These are phyloP conservation scores for Sphaerulina musiva DNA, from an alignment of 2,329 filamentous ascomycete species.

Conservation along the genomic window DNA sequence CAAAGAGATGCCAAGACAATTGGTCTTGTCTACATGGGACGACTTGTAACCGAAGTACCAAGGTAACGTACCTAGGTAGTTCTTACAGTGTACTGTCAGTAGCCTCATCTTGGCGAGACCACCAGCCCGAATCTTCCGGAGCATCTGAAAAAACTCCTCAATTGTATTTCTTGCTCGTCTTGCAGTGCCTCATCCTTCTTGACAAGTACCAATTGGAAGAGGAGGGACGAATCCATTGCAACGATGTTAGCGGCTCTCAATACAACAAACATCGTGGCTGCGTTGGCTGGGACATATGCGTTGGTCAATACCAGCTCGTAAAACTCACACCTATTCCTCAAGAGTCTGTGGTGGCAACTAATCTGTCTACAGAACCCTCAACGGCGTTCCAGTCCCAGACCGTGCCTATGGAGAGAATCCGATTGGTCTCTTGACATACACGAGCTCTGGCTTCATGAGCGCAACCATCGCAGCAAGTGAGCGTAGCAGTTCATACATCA, in stretches of 20 bases:
- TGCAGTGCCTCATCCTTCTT: neutral
- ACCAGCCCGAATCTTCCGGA: neutral
- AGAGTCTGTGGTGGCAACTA: neutral
- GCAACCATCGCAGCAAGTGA: constrained; percentile 4
- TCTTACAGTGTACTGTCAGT: neutral
- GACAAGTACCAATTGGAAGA: neutral
- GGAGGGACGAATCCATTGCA: neutral
- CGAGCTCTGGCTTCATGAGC: constrained; percentile 6
- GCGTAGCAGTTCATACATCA: neutral
- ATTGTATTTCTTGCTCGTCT: neutral
- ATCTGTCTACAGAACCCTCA: neutral
- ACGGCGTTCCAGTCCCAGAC: constrained; percentile 5
- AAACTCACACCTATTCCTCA: neutral
- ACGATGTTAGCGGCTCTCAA: neutral
- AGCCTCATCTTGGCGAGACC: neutral
- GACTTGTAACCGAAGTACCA: no score
- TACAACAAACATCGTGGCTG: neutral
- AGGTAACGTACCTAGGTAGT: no score
- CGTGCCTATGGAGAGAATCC: constrained; percentile 4
- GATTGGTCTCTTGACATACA: constrained; percentile 7
- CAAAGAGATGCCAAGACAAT: no score
- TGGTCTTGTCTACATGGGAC: no score
- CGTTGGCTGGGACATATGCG: constrained; percentile 4
- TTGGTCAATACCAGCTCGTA: constrained; percentile 3
- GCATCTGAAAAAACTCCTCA: no score